These are phyloP conservation scores for Saccharomycopsis guyanensis DNA, from an alignment of 805 yeast genomes.

Conservation along the genomic window DNA sequence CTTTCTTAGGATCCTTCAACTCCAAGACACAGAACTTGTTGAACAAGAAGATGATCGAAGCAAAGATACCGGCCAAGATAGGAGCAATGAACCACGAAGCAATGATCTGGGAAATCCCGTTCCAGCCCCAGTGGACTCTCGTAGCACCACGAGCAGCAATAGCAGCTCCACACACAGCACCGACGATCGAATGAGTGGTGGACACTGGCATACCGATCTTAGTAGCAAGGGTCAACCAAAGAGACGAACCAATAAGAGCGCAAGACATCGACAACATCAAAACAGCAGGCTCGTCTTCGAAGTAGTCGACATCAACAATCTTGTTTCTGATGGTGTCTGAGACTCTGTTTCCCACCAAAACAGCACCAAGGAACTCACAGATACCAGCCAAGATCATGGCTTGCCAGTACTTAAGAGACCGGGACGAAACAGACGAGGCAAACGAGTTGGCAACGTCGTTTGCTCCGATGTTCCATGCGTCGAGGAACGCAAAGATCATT, in stretches of 20 bases:
- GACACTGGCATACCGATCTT: conserved; percentile 69
- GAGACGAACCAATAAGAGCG: conserved; percentile 66
- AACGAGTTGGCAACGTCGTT: conserved; percentile 78
- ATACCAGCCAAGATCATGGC: conserved; percentile 66
- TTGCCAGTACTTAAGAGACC: conserved; percentile 64
- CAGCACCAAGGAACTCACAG: conserved; percentile 71
- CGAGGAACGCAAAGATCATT: conserved; percentile 64
- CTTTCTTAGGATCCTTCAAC: conserved; percentile 33
- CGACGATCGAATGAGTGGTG: conserved; percentile 73
- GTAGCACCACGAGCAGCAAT: conserved; percentile 62
- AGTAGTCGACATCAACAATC: conserved; percentile 46
- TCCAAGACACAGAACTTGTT: conserved; percentile 59
- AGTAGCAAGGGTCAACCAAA: conserved; percentile 66
- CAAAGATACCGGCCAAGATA: conserved; percentile 54
- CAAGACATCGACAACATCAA: conserved; percentile 69
- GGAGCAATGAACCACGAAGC: conserved; percentile 84
- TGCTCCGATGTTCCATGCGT: conserved; percentile 77
- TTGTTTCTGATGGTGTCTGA: conserved; percentile 64
- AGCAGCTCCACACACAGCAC: conserved; percentile 68
- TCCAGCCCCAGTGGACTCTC: conserved; percentile 68
- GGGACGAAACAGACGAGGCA: conserved; percentile 67
- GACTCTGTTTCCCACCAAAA: conserved; percentile 65
- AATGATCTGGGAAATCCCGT: conserved; percentile 60
- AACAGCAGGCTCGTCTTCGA: conserved; percentile 53
- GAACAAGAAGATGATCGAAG: conserved; percentile 48